Base-by-base conservation (phyloP, 2,329 filamentous ascomycete genomes). In the Aureobasidium lini region DNA sequence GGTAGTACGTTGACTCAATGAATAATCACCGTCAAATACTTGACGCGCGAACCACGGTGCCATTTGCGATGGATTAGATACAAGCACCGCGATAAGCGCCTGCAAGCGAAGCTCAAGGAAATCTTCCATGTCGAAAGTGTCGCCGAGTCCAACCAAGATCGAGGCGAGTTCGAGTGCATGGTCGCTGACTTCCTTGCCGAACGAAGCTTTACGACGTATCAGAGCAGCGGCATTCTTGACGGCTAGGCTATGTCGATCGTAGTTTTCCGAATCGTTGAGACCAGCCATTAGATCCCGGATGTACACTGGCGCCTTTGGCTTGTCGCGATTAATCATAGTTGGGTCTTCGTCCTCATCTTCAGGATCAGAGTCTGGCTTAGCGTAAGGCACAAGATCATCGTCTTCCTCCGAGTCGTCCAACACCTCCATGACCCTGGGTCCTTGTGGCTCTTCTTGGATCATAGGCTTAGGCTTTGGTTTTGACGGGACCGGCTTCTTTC, bases 261-360 rank as follows among this genome's bases (percentile, higher is more conserved):
- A 90, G 64, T 87, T 88, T 47, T 96, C 90, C 0, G 83, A 84
- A 64, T 95, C 89, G 50, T 89, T 82, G 2, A 99, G 79, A 67
- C 87, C 92, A 7, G 79, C 71, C 58, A 97, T 85, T 10, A 97
- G 79, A 66, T 95, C 90, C 47, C 91, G 85, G 61, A 96, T 87
- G 67, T 97, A 97, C 68, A 99, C 91, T 1, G 94, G 94, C 0
- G 90, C 83, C 60, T 83, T 88, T 23, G 87, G 83, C 66, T 94
- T 96, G 72, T 94, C 86, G 13, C 92, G 83, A 60, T 88, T 86
- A 49, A 97, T 81, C 16, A 96, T 77, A 0, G 91, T 95, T 5
- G 94, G 87, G 66, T 99, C 95, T 39, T 96, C 92, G 60, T 96
- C 91, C 0, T 90, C 93, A 69, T 99, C 94, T 69, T 95, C 90